Base-by-base conservation (phyloP, 352 stramenopile species). In the Pythium insidiosum region DNA sequence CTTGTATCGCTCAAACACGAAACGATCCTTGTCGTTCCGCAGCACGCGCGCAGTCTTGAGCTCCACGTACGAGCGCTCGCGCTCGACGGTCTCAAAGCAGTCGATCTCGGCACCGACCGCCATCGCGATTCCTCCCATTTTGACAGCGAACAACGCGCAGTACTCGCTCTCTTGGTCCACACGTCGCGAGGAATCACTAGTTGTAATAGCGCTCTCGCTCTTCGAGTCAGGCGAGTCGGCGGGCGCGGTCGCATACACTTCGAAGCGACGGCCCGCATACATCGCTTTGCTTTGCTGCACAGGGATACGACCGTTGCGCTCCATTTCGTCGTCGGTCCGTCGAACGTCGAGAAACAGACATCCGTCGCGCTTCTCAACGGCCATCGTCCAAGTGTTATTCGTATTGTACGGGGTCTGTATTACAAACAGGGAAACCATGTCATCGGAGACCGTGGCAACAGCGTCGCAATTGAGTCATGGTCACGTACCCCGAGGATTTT, bases 401-500 rank as follows among this genome's bases (percentile, higher is more conserved):
- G 66, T 78, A 34, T 89, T 89, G 56, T 89, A 89, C 25, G 77
- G 77, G 2, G 73, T 87, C 77, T 89, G 28, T 15, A n/a, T n/a
- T n/a, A n/a, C 36, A 41, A 26, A 41, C 22, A 41, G 13, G 36
- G 7, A 7, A 7, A 41, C 15, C 13, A 33, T 7, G 15, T 26
- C 19, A 33, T 33, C 28, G 13, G 7, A 7, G 28, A 7, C 28
- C 7, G 7, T 7, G 7, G 13, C 28, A 7, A 13, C 28, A 13
- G 28, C 28, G 7, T 33, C 15, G n/a, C n/a, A n/a, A n/a, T n/a
- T n/a, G n/a, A n/a, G n/a, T n/a, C n/a, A n/a, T n/a, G n/a, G 23
- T 4, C 22, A 66, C 55, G 26, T 46, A 90, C 78, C 4, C 69
- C 71, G 42, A 90, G 71, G 45, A 90, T 85, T 37, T 88, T 90